Conservation (phyloP, 2,329 filamentous ascomycete species). For the Neurospora sp. region DNA sequence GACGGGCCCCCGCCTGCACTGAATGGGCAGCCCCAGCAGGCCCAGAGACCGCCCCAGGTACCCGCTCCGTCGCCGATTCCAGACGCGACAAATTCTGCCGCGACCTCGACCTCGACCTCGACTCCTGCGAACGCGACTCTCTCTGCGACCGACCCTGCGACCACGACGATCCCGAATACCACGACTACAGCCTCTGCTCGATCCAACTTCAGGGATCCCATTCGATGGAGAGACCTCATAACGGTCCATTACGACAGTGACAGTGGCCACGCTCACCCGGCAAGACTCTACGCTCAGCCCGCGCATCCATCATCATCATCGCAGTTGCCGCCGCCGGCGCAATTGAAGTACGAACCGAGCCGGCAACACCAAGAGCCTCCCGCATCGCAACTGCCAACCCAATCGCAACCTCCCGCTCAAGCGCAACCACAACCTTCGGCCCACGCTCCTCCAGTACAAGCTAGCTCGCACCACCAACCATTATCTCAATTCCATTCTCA, state of each 20-base stretch:
- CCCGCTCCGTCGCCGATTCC: neutral
- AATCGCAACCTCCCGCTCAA: neutral
- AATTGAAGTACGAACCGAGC: neutral
- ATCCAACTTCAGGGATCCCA: slow-evolving; percentile 4
- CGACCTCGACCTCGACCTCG: slow-evolving; percentile 3
- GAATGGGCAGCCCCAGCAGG: neutral
- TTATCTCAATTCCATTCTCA: neutral
- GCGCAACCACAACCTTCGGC: neutral
- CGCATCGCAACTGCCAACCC: neutral
- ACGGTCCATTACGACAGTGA: slow-evolving; percentile 9
- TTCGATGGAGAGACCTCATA: slow-evolving; percentile 12
- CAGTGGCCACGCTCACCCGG: slow-evolving; percentile 9
- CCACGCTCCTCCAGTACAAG: neutral
- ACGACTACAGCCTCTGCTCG: neutral
- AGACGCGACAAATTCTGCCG: slow-evolving; percentile 1
- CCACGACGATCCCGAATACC: slow-evolving; percentile 1
- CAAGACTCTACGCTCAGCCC: slow-evolving; percentile 3
- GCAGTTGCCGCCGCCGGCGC: neutral
- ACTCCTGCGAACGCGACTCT: neutral
- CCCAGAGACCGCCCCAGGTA: neutral
- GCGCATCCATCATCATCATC: neutral
- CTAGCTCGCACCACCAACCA: neutral
- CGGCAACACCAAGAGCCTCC: neutral
- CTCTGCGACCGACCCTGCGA: neutral
- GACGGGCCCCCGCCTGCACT: neutral